Conservation (phyloP, 805 yeast species). For the Zygosaccharomyces bailii region DNA sequence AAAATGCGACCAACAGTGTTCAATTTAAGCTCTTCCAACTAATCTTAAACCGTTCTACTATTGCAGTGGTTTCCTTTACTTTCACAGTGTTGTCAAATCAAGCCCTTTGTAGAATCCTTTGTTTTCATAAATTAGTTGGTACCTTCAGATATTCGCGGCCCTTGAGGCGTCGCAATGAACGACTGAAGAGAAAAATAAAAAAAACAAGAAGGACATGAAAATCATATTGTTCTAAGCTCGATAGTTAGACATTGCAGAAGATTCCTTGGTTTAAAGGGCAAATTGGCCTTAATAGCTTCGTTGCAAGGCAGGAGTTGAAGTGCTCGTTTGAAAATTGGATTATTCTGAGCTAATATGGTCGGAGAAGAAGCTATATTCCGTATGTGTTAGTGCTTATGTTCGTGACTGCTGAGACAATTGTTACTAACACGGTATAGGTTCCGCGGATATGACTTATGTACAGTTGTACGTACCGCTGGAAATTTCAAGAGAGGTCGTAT, state of each 20-base stretch:
- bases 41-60: no score
- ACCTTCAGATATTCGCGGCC: background rate
- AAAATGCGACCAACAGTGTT: no score
- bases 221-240: no score
- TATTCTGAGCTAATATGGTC: conserved; percentile 20
- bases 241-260: no score
- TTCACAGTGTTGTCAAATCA: no score
- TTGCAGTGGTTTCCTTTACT: no score
- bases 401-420: background rate
- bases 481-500: conserved; percentile 76
- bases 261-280: background rate
- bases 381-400: conserved; percentile 19
- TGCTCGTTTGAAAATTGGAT: background rate
- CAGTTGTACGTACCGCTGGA: conserved; percentile 86
- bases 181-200: conserved; percentile 3
- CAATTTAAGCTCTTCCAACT: no score
- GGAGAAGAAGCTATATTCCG: conserved; percentile 42
- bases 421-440: conserved; percentile 40
- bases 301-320: background rate
- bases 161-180: conserved; percentile 5
- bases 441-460: conserved; percentile 95
- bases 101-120: background rate
- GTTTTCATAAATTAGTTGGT: background rate
- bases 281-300: background rate
- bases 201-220: no score